These are phyloP conservation scores for Populus hybrid DNA, from an alignment of 441 rosid genomes.

Conservation along the genomic window DNA sequence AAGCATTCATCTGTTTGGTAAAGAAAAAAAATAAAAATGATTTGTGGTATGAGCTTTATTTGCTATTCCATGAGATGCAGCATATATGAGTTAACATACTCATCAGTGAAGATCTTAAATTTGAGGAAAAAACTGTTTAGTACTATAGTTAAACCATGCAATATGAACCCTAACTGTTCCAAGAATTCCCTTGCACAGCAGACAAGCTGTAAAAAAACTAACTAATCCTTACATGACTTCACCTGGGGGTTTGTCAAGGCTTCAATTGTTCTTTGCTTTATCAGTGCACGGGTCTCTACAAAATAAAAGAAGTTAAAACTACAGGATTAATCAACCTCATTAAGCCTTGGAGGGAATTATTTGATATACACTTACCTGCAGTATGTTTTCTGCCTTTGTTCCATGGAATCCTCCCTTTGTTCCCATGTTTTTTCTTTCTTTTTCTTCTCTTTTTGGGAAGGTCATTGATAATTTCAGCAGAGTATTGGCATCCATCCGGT, in stretches of 20 bases:
- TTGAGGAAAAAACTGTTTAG: background rate
- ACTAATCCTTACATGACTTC: slow-evolving; percentile 75
- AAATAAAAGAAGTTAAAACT: background rate
- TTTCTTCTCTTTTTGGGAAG: slow-evolving; percentile 43
- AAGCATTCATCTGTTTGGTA: background rate
- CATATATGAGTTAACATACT: background rate
- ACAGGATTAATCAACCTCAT: slow-evolving; percentile 12
- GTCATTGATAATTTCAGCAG: slow-evolving; percentile 11
- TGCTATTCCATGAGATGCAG: slow-evolving; percentile 6
- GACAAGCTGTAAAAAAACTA: slow-evolving; percentile 22
- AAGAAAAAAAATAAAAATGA: background rate
- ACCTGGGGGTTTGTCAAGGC: slow-evolving; percentile 92
- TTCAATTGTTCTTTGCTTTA: slow-evolving; percentile 74
- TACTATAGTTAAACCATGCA: background rate
- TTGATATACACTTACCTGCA: slow-evolving; percentile 44
- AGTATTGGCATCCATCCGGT: slow-evolving; percentile 8
- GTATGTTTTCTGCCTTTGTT: slow-evolving; percentile 74
- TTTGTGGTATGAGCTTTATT: background rate
- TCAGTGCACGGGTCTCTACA: slow-evolving; percentile 67
- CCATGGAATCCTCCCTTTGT: slow-evolving; percentile 85
- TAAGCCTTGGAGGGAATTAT: background rate
- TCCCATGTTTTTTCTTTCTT: slow-evolving; percentile 63
- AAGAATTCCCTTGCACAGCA: slow-evolving; percentile 16
- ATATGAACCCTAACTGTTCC: slow-evolving; percentile 1
- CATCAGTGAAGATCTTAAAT: slow-evolving; percentile 1